Evolutionary conservation across 176 grass and related monocot genomes (phyloP).

Genomic region (Zizania latifolia): DNA sequence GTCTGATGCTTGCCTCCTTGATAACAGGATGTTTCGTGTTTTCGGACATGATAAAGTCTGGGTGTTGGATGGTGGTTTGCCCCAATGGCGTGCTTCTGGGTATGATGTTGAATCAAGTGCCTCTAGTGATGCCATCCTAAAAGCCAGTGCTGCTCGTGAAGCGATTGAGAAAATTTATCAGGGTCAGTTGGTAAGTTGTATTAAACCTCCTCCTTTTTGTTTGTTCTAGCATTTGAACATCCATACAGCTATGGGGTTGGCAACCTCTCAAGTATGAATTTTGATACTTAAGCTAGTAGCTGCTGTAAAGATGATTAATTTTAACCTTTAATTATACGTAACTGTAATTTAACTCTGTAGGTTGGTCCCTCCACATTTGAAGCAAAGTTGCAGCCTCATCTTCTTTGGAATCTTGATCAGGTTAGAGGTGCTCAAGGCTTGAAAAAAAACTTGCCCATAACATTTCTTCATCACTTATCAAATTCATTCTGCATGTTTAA

Average conservation of each 20-base stretch:
- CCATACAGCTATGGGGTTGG: not conserved
- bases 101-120: constrained; percentile 96
- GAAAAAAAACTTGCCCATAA: not conserved
- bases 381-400: constrained; percentile 89
- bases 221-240: not conserved
- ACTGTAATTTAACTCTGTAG: constrained; percentile 34
- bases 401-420: constrained; percentile 85
- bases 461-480: not conserved
- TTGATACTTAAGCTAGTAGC: not conserved
- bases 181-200: constrained; percentile 58
- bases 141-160: constrained; percentile 81
- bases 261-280: not conserved
- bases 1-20: constrained; percentile 15
- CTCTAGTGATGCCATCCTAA: constrained; percentile 86
- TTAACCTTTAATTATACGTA: not conserved
- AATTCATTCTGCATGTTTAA: constrained; percentile 5
- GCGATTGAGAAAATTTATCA: constrained; percentile 88
- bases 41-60: constrained; percentile 94
- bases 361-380: constrained; percentile 61
- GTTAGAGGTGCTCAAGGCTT: constrained; percentile 21
- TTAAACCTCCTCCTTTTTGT: not conserved
- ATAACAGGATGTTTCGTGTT: constrained; percentile 87
- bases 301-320: not conserved
- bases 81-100: constrained; percentile 79
- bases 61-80: constrained; percentile 91